Percentiles rank a stretch among this genome's conserved stretches.
phyloP scores from a whole-genome alignment of 2,329 filamentous ascomycete species.

The Rutstroemia sydowiana region DNA sequence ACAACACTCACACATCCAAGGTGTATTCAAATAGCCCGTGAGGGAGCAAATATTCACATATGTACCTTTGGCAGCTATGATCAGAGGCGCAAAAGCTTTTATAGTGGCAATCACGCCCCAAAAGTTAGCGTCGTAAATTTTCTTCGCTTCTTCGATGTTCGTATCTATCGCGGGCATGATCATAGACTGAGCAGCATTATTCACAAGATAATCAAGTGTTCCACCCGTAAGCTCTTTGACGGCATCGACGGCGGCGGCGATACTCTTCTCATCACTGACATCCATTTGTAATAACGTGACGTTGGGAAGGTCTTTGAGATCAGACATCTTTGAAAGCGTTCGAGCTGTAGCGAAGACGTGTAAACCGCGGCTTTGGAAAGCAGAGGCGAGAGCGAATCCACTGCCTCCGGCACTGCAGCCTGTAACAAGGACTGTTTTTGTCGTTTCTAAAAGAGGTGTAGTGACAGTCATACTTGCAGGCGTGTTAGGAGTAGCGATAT shows the following conservation, averaged over 20 bases:
- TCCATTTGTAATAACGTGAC: constrained; percentile 35
- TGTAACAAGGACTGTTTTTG: constrained; percentile 29
- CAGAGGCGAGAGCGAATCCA: constrained; percentile 32
- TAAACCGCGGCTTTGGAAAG: constrained; percentile 30
- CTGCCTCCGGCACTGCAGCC: constrained; percentile 33
- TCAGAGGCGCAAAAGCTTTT: constrained; percentile 23
- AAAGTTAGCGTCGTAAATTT: constrained; percentile 27
- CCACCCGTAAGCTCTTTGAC: constrained; percentile 31
- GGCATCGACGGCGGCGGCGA: constrained; percentile 26
- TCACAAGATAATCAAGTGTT: constrained; percentile 36
- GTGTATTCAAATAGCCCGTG: constrained; percentile 22
- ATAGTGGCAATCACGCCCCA: constrained; percentile 25
- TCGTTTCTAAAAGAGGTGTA: not conserved
- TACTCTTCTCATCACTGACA: constrained; percentile 30
- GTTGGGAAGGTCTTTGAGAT: constrained; percentile 12
- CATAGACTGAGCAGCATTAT: constrained; percentile 35
- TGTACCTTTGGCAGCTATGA: constrained; percentile 23
- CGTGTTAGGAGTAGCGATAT: not conserved
- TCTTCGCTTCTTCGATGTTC: constrained; percentile 20
- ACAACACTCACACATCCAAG: constrained; percentile 21
- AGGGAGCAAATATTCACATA: constrained; percentile 22
- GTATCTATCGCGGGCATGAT: constrained; percentile 23
- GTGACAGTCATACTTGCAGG: not conserved
- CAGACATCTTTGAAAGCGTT: constrained; percentile 28
- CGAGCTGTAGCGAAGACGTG: constrained; percentile 34